These are phyloP conservation scores for Microbotryum silenes-acaulis DNA, from an alignment of 1,284 basidiomycete species.

Conservation along the genomic window DNA sequence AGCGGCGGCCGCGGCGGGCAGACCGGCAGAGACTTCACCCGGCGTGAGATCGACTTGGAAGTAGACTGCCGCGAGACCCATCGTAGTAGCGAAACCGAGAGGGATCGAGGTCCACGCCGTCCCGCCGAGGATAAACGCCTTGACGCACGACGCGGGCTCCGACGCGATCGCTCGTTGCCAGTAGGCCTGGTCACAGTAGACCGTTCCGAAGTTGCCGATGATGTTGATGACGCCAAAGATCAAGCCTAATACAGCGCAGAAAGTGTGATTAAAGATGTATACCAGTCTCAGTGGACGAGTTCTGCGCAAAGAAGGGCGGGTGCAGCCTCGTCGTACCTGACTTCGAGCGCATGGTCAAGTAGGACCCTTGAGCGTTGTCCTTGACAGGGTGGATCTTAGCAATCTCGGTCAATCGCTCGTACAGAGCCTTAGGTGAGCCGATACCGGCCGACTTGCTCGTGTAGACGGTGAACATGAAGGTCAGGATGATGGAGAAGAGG, in stretches of 20 bases:
- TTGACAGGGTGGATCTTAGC: constrained; percentile 47
- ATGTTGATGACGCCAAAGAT: constrained; percentile 83
- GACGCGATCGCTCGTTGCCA: constrained; percentile 39
- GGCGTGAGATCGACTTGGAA: constrained; percentile 16
- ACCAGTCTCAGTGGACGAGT: not conserved
- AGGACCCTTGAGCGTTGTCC: constrained; percentile 56
- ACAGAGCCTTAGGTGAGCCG: constrained; percentile 44
- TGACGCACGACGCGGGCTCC: constrained; percentile 35
- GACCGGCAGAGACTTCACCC: constrained; percentile 65
- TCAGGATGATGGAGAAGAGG: constrained; percentile 68
- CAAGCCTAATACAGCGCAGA: constrained; percentile 60
- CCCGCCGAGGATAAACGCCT: constrained; percentile 42
- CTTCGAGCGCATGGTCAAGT: constrained; percentile 56
- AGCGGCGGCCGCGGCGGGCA: constrained; percentile 69
- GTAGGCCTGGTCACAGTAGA: constrained; percentile 57
- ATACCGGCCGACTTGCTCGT: constrained; percentile 52
- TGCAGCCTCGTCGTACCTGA: no score
- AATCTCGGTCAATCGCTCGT: constrained; percentile 39
- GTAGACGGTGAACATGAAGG: constrained; percentile 63
- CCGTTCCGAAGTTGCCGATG: constrained; percentile 68
- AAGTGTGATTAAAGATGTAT: constrained; percentile 42
- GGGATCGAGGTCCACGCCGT: constrained; percentile 69
- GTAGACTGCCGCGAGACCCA: constrained; percentile 10
- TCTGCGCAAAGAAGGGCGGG: no score
- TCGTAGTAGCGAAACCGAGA: constrained; percentile 42